These are phyloP conservation scores for Apiotrichum gracile DNA, from an alignment of 1,284 basidiomycete species.

Conservation along the genomic window DNA sequence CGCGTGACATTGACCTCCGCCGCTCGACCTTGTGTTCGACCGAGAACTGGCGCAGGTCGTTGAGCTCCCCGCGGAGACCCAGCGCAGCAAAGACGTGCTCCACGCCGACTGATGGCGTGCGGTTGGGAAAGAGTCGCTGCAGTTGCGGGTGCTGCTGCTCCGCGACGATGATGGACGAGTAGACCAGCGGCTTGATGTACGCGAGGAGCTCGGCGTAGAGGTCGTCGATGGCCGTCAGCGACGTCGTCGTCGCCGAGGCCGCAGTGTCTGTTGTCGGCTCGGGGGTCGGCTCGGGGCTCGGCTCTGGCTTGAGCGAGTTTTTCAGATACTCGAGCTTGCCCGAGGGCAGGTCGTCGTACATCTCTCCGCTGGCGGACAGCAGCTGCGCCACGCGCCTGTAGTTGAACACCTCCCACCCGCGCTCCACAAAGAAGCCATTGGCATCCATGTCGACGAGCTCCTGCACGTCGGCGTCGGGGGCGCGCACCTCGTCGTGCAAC, in stretches of 20 bases:
- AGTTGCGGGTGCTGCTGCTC: conserved; percentile 6
- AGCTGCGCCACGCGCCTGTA: conserved; percentile 8
- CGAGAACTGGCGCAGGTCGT: not conserved
- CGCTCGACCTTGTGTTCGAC: no score
- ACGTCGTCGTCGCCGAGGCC: not conserved
- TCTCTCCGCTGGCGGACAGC: not conserved
- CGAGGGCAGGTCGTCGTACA: not conserved
- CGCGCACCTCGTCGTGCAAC: not conserved
- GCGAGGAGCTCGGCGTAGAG: conserved; percentile 17
- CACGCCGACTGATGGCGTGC: no score
- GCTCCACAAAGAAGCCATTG: not conserved
- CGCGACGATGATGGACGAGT: conserved; percentile 17
- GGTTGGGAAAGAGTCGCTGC: not conserved
- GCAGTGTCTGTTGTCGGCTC: not conserved
- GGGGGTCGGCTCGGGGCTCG: not conserved
- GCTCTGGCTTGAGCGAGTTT: not conserved
- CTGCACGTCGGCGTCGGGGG: not conserved
- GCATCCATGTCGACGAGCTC: not conserved
- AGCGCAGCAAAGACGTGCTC: not conserved
- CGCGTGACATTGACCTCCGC: no score
- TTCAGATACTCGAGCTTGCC: not conserved
- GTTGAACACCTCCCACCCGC: conserved; percentile 24
- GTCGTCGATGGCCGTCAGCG: conserved; percentile 13
- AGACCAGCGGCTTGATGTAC: conserved; percentile 18
- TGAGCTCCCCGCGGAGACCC: not conserved